Base-by-base conservation (phyloP, 73 alveolate genomes). In the Paraurostyla sp. region DNA sequence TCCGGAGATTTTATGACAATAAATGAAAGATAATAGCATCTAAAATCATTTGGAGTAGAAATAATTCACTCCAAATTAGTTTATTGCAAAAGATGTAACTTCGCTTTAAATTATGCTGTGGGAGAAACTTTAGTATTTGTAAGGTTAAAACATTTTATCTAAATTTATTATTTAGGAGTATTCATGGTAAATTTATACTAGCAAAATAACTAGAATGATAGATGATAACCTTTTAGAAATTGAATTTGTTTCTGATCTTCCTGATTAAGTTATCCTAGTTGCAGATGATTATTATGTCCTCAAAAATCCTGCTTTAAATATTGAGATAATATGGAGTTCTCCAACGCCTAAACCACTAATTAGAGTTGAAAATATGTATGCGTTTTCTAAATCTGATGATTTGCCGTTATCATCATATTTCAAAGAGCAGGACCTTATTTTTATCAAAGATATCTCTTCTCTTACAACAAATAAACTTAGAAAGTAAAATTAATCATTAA, bases 141-240 rank as follows among this genome's bases (percentile, higher is more conserved):
- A 69, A 69, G 84, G 11, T 25, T 69, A 4, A 22, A 7, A 20
- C 58, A 46, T 18, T 3, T 43, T 18, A 4, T 30, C 13, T 60
- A 60, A 16, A 36, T 16, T 41, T n/a, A 16, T 27, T 27, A 16
- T 16, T 13, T 69, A 69, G 84, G 84, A 69, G 22, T 41, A 69
- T 36, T 40, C 2, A 38, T 38, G 15, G 9, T 18, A 43, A 18
- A 69, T 38, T 36, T 41, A 69, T 16, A 43, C 41, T 13, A 38
- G 63, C 4, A 69, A 3, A 22, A 69, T 69, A 6, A 69, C 4
- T 35, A 38, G 84, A 38, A 36, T 69, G 9, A 15, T 69, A 35
- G 84, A 69, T 11, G 84, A 69, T 43, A 69, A 69, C 35, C 41
- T 69, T 7, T 35, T 69, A 63, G 84, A 69, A 40, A 69, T 69